Evolutionary conservation across 768 basidiomycete species (phyloP).

Genomic region (Boletus reticuloceps): DNA sequence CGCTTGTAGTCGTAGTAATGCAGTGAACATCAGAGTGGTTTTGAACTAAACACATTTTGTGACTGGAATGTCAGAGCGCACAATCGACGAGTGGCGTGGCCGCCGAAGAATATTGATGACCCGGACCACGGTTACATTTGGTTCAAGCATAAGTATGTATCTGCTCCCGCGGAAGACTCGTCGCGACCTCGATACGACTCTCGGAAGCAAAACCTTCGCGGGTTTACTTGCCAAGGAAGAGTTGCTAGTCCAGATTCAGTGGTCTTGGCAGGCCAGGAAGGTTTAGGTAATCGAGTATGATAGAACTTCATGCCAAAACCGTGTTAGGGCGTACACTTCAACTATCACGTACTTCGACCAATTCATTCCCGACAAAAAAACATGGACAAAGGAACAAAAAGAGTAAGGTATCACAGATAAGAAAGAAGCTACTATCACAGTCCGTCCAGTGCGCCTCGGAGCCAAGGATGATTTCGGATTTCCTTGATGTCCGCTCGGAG

Average conservation of each 20-base stretch:
- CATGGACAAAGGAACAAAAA: not conserved
- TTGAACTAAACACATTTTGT: not conserved
- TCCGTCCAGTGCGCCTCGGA: constrained; percentile 34
- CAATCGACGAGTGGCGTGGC: not conserved
- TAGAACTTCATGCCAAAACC: too few relatives aligned
- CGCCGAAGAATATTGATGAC: not conserved
- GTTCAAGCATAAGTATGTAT: too few relatives aligned
- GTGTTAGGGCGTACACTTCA: too few relatives aligned
- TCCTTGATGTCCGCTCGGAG: constrained; percentile 79
- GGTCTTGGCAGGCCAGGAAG: not conserved
- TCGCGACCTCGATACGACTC: too few relatives aligned
- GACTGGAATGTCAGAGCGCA: not conserved
- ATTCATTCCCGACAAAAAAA: constrained; percentile 9
- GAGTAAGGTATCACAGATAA: constrained; percentile 4
- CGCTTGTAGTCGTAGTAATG: not conserved
- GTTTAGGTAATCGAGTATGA: not conserved
- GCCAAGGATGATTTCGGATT: constrained; percentile 84
- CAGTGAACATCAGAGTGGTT: too few relatives aligned
- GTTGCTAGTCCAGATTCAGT: not conserved
- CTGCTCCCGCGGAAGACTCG: too few relatives aligned
- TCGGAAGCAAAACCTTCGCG: not conserved
- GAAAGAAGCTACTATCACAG: constrained; percentile 7
- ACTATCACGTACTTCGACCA: constrained; percentile 2
- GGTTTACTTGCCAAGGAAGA: not conserved
- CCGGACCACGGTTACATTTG: too few relatives aligned